Base-by-base conservation (phyloP, 139 green algal species). In the Picochlorum sp. region DNA sequence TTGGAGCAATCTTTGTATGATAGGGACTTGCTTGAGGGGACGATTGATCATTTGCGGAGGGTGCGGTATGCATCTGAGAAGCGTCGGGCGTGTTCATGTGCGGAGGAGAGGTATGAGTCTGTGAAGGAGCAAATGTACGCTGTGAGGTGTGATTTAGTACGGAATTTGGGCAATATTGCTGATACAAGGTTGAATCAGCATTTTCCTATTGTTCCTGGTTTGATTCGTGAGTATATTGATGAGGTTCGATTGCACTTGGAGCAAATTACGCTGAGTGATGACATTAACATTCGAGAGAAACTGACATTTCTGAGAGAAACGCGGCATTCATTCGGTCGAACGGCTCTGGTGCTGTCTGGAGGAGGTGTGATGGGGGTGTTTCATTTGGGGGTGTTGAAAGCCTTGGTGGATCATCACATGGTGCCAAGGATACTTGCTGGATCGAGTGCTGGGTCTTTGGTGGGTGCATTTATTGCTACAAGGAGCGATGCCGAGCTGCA, bases 151-250 rank as follows among this genome's bases (percentile, higher is more conserved):
- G 92, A 98, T 80, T 78, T 98, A 21, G 72, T 96, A 23, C 77
- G 92, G 49, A 97, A 98, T 76, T 78, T 98, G 15, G 92, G 89
- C n/a, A 95, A 95, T 74, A 91, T 97, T 56, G 81, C 86, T n/a
- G 45, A 34, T 18, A 18, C 56, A 4, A 46, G 11, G 4, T 71
- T 95, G 68, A 83, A 92, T 63, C 79, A 92, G 63, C 71, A 87
- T 70, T 87, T 85, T 60, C 63, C 71, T 18, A 21, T 76, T 34
- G 71, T 95, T 2, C 93, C 93, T 4, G 71, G 84, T 41, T 75
- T 84, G 51, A 96, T 99, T 54, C 70, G 80, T 10, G 79, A 90
- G n/a, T 99, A 98, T 84, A 89, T 98, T 34, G 68, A 85, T 16
- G 91, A 97, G 72, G 85, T 96, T 34, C 80, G 86, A 58, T 60